A percentile compares a stretch with the other conserved stretches of the same genome.
Evolutionary conservation across 495 filamentous ascomycete species (phyloP).

Genomic region (Lophiotrema nucula): DNA sequence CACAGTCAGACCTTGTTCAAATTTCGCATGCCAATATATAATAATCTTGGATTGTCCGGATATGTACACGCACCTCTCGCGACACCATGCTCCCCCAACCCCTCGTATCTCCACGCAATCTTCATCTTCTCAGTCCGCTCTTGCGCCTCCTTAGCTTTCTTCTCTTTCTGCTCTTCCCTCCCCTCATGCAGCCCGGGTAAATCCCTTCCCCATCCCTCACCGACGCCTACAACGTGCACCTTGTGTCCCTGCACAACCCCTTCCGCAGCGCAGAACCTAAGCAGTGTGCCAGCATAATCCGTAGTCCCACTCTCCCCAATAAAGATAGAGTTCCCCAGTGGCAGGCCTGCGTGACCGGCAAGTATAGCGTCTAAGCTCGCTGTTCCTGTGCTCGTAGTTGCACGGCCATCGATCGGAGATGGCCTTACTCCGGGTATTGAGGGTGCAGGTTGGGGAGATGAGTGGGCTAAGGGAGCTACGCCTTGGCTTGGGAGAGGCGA

Average conservation of each 20-base stretch:
- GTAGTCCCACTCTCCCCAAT: slow-evolving; percentile 94
- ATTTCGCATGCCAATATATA: too few species aligned
- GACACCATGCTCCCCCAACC: slow-evolving; percentile 65
- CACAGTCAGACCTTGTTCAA: too few species aligned
- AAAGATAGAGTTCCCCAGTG: slow-evolving; percentile 75
- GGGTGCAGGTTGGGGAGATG: neutral
- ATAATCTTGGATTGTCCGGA: too few species aligned
- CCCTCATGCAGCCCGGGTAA: slow-evolving; percentile 67
- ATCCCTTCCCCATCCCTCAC: slow-evolving; percentile 75
- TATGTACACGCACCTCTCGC: slow-evolving; percentile 49
- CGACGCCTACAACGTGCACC: slow-evolving; percentile 78
- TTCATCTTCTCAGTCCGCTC: slow-evolving; percentile 78
- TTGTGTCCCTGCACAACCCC: slow-evolving; percentile 88
- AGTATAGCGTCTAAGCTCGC: slow-evolving; percentile 80
- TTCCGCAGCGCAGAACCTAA: slow-evolving; percentile 90
- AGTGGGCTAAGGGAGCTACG: neutral
- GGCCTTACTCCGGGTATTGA: slow-evolving; percentile 68
- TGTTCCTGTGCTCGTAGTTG: slow-evolving; percentile 88
- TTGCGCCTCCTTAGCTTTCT: slow-evolving; percentile 9
- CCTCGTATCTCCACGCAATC: slow-evolving; percentile 97
- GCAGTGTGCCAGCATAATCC: slow-evolving; percentile 81
- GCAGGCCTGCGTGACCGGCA: slow-evolving; percentile 83
- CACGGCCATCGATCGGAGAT: slow-evolving; percentile 83
- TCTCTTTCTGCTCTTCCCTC: slow-evolving; percentile 43
- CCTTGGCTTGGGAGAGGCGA: too few species aligned